These are phyloP conservation scores for Syzygium aromaticum DNA, from an alignment of 345 rosid genomes.

Conservation along the genomic window DNA sequence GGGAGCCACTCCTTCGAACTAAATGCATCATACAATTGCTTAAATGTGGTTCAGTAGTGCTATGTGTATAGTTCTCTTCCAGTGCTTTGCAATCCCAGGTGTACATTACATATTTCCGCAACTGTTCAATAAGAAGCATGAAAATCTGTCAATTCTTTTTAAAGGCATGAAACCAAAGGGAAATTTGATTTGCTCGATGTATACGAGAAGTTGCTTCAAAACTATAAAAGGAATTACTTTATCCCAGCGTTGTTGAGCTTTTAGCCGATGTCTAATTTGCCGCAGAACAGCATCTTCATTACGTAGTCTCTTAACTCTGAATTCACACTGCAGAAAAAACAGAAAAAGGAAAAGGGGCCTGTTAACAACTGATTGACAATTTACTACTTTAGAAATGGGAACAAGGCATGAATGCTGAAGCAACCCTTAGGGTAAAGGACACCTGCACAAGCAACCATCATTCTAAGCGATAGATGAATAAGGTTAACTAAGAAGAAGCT, in stretches of 20 bases:
- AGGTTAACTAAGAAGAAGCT: neutral
- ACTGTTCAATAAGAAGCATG: constrained; percentile 19
- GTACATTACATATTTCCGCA: constrained; percentile 86
- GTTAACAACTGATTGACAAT: neutral
- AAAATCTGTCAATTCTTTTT: neutral
- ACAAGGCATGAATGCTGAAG: neutral
- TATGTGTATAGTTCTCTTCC: constrained; percentile 24
- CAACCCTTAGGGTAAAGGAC: neutral
- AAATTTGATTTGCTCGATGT: neutral
- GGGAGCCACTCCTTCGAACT: constrained; percentile 22
- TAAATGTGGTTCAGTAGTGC: constrained; percentile 16
- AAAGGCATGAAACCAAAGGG: neutral
- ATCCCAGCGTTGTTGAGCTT: constrained; percentile 83
- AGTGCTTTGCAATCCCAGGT: constrained; percentile 59
- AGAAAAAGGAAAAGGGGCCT: neutral
- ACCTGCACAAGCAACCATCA: neutral
- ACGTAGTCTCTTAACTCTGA: constrained; percentile 70
- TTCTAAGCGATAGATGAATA: neutral
- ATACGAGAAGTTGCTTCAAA: neutral
- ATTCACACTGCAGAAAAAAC: constrained; percentile 54
- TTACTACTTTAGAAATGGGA: neutral
- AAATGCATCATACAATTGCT: constrained; percentile 25
- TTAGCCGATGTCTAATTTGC: constrained; percentile 52
- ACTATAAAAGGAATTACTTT: constrained; percentile 40
- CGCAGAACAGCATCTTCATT: constrained; percentile 71